Evolutionary conservation across 129 eudicot genomes (phyloP).

Genomic region (Lonicera japonica): DNA sequence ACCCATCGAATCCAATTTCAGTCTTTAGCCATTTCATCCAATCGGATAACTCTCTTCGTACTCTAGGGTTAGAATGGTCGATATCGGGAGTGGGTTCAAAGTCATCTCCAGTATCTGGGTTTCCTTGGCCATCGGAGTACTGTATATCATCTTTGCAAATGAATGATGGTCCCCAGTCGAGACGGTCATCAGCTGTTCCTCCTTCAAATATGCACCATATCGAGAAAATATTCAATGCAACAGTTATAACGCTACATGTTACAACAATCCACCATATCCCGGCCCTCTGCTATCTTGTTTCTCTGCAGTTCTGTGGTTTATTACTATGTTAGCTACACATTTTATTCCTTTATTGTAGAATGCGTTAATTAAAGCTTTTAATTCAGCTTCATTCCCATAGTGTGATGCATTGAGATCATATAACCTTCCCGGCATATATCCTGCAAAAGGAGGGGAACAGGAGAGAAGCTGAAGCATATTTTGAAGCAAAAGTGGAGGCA

Average conservation of each 20-base stretch:
- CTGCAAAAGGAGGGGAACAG: slow-evolving; percentile 15
- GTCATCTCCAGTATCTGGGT: slow-evolving; percentile 48
- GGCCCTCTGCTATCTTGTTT: slow-evolving; percentile 54
- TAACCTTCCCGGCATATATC: slow-evolving; percentile 71
- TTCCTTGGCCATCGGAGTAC: slow-evolving; percentile 56
- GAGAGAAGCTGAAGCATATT: neutral
- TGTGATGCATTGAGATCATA: slow-evolving; percentile 61
- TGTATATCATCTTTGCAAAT: slow-evolving; percentile 55
- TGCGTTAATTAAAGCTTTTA: slow-evolving; percentile 37
- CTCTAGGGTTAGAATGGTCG: slow-evolving; percentile 63
- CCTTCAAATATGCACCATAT: slow-evolving; percentile 58
- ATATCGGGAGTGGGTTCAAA: slow-evolving; percentile 48
- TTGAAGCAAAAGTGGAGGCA: neutral
- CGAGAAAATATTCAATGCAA: too few species aligned
- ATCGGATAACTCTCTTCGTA: slow-evolving; percentile 62
- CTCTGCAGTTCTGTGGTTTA: slow-evolving; percentile 65
- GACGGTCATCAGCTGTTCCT: slow-evolving; percentile 61
- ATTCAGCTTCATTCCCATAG: slow-evolving; percentile 41
- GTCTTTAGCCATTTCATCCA: slow-evolving; percentile 82
- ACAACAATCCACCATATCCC: too few species aligned
- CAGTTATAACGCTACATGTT: too few species aligned
- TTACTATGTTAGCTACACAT: slow-evolving; percentile 59
- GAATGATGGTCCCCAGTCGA: slow-evolving; percentile 65
- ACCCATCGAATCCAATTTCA: slow-evolving; percentile 66
- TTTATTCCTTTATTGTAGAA: slow-evolving; percentile 53